These are phyloP conservation scores for Microcyclospora tardicrescens DNA, from an alignment of 2,329 filamentous ascomycete genomes.

Conservation along the genomic window DNA sequence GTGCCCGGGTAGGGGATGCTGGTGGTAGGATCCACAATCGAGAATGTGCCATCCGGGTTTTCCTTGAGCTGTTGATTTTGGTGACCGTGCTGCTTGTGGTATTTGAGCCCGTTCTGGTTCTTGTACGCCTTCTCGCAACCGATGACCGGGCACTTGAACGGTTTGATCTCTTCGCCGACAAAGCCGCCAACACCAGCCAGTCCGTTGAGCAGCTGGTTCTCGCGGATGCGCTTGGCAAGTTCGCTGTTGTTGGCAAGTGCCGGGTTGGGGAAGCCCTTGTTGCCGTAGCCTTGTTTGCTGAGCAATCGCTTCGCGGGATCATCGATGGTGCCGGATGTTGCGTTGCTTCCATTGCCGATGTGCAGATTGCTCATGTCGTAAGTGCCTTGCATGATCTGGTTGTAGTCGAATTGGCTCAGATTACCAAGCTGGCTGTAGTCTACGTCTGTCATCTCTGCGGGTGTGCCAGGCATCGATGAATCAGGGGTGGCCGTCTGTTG, in stretches of 20 bases:
- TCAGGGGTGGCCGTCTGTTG: slow-evolving; percentile 49
- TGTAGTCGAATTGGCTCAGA: slow-evolving; percentile 23
- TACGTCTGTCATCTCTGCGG: slow-evolving; percentile 49
- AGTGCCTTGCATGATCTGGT: slow-evolving; percentile 26
- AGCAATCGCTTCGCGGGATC: slow-evolving; percentile 90
- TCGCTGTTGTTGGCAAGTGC: slow-evolving; percentile 69
- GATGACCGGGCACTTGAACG: slow-evolving; percentile 94
- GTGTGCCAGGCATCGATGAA: slow-evolving; percentile 56
- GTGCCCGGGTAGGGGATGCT: slow-evolving; percentile 90
- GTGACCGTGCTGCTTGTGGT: slow-evolving; percentile 76
- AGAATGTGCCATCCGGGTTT: slow-evolving; percentile 93
- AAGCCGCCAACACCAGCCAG: slow-evolving; percentile 32
- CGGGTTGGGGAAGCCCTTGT: slow-evolving; percentile 37
- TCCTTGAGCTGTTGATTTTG: slow-evolving; percentile 94
- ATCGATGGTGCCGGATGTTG: slow-evolving; percentile 52
- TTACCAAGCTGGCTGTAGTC: slow-evolving; percentile 28
- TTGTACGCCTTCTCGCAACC: slow-evolving; percentile 99
- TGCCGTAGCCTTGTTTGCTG: slow-evolving; percentile 57
- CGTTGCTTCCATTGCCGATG: slow-evolving; percentile 45
- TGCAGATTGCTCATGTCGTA: slow-evolving; percentile 30
- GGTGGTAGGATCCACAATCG: slow-evolving; percentile 93
- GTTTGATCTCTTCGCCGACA: slow-evolving; percentile 83
- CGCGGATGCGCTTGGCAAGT: slow-evolving; percentile 51
- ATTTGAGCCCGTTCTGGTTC: slow-evolving; percentile 98
- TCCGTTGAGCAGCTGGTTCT: slow-evolving; percentile 50